Evolutionary conservation across 768 basidiomycete species (phyloP).

Genomic region (Suillus lakei): DNA sequence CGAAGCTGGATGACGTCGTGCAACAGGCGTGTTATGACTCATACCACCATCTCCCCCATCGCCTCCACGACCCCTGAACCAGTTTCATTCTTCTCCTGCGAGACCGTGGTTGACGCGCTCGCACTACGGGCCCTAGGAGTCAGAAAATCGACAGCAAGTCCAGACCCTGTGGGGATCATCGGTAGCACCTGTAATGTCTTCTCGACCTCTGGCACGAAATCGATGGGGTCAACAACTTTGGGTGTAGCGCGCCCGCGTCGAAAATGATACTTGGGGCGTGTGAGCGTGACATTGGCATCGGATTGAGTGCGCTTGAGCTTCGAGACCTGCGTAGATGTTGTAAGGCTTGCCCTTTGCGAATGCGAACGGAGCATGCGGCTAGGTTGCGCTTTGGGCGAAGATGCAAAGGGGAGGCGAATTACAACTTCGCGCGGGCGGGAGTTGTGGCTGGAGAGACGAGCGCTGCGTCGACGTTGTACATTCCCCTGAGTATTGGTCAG

Average conservation of each 20-base stretch:
- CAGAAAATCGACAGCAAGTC: not conserved
- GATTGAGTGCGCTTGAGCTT: not conserved
- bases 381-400: constrained; percentile 19
- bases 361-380: constrained; percentile 31
- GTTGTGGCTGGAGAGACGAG: constrained; percentile 19
- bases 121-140: constrained; percentile 1
- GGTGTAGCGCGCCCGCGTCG: not conserved
- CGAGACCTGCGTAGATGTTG: not conserved
- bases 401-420: constrained; percentile 30
- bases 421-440: constrained; percentile 18
- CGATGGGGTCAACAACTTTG: not conserved
- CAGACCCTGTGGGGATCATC: not conserved
- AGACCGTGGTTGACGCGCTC: not conserved
- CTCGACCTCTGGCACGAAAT: not conserved
- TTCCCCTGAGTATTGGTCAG: not conserved
- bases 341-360: constrained; percentile 17
- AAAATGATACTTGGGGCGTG: not conserved
- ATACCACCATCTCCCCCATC: not conserved
- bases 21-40: not conserved
- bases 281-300: not conserved
- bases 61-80: not conserved
- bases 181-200: not conserved
- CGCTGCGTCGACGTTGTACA: constrained; percentile 26
- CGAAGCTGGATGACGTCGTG: too few relatives aligned
- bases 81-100: not conserved